A percentile compares a stretch with the other conserved stretches of the same genome.
Conservation (phyloP, 805 yeast genomes). For the Scheffersomyces amazonensis region DNA sequence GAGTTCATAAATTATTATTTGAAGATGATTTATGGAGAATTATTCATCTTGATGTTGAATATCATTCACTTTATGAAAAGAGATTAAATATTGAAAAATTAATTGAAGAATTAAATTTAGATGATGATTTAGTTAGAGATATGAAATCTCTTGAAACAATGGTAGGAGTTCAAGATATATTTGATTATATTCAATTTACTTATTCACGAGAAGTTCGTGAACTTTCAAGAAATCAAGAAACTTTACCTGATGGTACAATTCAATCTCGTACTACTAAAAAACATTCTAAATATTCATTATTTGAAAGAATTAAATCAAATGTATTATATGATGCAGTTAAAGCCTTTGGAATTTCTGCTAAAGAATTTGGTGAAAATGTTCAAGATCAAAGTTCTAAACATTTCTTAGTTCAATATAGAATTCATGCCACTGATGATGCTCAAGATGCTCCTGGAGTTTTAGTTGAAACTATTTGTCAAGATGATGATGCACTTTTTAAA, state of each 20-base stretch:
- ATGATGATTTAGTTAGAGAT: conserved; percentile 56
- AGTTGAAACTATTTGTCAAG: conserved; percentile 45
- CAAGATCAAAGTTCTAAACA: conserved; percentile 52
- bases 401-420: conserved; percentile 46
- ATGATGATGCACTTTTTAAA: conserved; percentile 49
- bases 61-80: conserved; percentile 79
- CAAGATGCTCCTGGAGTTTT: conserved; percentile 58
- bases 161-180: conserved; percentile 82
- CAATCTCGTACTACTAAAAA: conserved; percentile 31
- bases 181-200: conserved; percentile 76
- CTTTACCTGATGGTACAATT: conserved; percentile 32
- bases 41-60: conserved; percentile 81
- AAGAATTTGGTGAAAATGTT: conserved; percentile 79
- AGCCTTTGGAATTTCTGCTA: conserved; percentile 75
- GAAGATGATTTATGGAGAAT: conserved; percentile 94
- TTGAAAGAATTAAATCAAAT: conserved; percentile 66
- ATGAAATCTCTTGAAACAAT: conserved; percentile 57
- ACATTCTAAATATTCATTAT: conserved; percentile 59
- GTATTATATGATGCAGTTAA: conserved; percentile 62
- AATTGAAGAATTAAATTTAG: conserved; percentile 49
- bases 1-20: conserved; percentile 51
- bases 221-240: conserved; percentile 17
- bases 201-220: conserved; percentile 62
- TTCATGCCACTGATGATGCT: conserved; percentile 72
- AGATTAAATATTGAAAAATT: conserved; percentile 59